A percentile compares a stretch with the other conserved stretches of the same genome.
Evolutionary conservation across 2,329 filamentous ascomycete species (phyloP).

Genomic region (Ceratocystis harringtonii): DNA sequence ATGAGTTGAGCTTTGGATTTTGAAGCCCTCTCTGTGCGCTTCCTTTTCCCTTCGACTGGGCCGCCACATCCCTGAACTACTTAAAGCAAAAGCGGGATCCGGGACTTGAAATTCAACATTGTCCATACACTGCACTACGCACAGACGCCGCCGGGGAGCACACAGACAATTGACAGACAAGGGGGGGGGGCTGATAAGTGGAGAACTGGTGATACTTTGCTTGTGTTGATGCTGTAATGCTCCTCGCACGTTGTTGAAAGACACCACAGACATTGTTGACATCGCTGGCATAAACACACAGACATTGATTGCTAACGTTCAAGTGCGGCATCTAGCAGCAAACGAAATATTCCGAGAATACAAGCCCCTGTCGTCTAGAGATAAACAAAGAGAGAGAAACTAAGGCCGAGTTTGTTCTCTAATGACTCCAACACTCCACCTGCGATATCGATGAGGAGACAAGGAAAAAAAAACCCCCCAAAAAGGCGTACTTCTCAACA

Average conservation of each 20-base stretch:
- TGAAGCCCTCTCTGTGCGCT: neutral
- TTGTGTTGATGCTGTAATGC: neutral
- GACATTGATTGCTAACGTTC: neutral
- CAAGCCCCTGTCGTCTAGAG: neutral
- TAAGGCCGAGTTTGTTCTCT: too few species aligned
- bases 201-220: neutral
- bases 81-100: constrained; percentile 2
- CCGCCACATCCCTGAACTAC: neutral
- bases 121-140: neutral
- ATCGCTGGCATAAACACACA: neutral
- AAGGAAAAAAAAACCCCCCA: neutral
- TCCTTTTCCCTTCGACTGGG: constrained; percentile 3
- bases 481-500: neutral
- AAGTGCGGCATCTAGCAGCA: neutral
- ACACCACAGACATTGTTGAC: neutral
- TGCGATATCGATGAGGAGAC: neutral
- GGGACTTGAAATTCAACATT: neutral
- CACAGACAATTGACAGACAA: constrained; percentile 2
- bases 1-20: neutral
- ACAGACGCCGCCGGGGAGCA: neutral
- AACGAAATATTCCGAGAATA: neutral
- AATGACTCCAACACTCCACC: neutral
- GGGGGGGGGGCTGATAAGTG: neutral
- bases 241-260: neutral
- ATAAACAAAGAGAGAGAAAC: neutral